Base-by-base conservation (phyloP, 2,329 filamentous ascomycete species). In the Scolecobasidium constrictum region DNA sequence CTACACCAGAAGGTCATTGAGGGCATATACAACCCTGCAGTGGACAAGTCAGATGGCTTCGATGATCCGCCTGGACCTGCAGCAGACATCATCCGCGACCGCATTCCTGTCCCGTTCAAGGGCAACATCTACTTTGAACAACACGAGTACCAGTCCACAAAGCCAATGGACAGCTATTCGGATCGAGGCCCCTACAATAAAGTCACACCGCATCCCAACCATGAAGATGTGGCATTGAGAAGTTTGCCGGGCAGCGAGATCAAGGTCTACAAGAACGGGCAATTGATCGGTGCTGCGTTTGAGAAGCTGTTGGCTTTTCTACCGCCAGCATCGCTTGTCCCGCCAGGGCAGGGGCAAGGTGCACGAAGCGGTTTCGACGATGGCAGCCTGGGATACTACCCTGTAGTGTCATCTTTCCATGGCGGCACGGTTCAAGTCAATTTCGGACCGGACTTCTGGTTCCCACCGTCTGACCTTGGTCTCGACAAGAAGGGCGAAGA, bases 391-490 rank as follows among this genome's bases (percentile, higher is more conserved):
- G 93, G 92, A 9, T 98, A 98, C 64, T 94, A 94, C 56, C 92
- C 92, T 2, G 86, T 88, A 17, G 78, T 98, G 16, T 92, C 87
- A 52, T 83, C 92, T 17, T 96, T 95, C 64, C 80, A 84, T 35
- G 90, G 88, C 41, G 92, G 90, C 18, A 83, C 88, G 2, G 88
- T 84, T 13, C 85, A 96, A 60, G 81, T 90, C 53, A 95, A 95
- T 61, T 95, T 98, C 57, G 90, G 92, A 1, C 87, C 86, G 0
- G 73, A 92, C 22, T 96, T 94, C 67, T 95, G 88, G 87, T 83
- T 71, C 56, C 86, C 87, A 13, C 88, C 88, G 1, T 72, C 77
- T 3, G 75, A 71, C 16, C 46, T 65, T 9, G 50, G 51, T 4
- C 68, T 41, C 5, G 15, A 71, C 38, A 11, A 15, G 44, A 16